A percentile compares a stretch with the other conserved stretches of the same genome.
Conservation (phyloP, 345 rosid species). For the Cardamine resedifolia region DNA sequence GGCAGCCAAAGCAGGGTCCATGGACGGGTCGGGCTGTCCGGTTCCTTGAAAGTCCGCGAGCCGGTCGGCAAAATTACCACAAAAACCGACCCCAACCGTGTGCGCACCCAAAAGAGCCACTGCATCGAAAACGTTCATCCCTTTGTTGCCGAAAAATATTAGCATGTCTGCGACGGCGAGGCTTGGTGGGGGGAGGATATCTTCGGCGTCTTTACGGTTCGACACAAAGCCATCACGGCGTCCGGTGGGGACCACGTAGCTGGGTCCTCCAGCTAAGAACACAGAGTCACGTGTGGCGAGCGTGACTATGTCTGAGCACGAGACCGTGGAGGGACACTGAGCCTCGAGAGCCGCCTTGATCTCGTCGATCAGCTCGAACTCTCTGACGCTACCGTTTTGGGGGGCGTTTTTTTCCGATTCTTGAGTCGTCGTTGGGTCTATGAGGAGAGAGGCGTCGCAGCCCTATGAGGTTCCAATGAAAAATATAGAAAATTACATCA, state of each 20-base stretch:
- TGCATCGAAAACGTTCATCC: slow-evolving; percentile 48
- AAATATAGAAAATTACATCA: too few species aligned
- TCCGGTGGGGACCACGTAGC: slow-evolving; percentile 51
- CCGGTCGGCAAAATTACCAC: slow-evolving; percentile 55
- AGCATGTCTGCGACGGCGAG: slow-evolving; percentile 42
- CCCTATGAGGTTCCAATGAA: slow-evolving; percentile 11
- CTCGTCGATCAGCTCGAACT: slow-evolving; percentile 37
- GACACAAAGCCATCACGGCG: slow-evolving; percentile 68
- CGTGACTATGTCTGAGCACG: slow-evolving; percentile 44
- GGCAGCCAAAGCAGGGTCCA: slow-evolving; percentile 49
- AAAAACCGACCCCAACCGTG: slow-evolving; percentile 60
- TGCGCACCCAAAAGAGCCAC: slow-evolving; percentile 76
- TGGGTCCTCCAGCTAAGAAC: slow-evolving; percentile 53
- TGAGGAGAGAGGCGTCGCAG: slow-evolving; percentile 40
- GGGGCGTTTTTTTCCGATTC: slow-evolving; percentile 22
- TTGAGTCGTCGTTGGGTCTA: slow-evolving; percentile 23
- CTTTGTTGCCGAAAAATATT: slow-evolving; percentile 42
- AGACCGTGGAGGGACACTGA: slow-evolving; percentile 34
- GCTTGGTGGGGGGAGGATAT: slow-evolving; percentile 53
- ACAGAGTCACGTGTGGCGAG: slow-evolving; percentile 68
- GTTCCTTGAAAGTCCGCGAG: slow-evolving; percentile 46
- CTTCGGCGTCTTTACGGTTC: slow-evolving; percentile 29
- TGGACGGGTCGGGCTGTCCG: slow-evolving; percentile 48
- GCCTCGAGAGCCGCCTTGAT: slow-evolving; percentile 37
- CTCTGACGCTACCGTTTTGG: slow-evolving; percentile 33